A percentile compares a stretch with the other conserved stretches of the same genome.
These are phyloP conservation scores for Nemania serpens DNA, from an alignment of 2,329 filamentous ascomycete genomes.

Conservation along the genomic window DNA sequence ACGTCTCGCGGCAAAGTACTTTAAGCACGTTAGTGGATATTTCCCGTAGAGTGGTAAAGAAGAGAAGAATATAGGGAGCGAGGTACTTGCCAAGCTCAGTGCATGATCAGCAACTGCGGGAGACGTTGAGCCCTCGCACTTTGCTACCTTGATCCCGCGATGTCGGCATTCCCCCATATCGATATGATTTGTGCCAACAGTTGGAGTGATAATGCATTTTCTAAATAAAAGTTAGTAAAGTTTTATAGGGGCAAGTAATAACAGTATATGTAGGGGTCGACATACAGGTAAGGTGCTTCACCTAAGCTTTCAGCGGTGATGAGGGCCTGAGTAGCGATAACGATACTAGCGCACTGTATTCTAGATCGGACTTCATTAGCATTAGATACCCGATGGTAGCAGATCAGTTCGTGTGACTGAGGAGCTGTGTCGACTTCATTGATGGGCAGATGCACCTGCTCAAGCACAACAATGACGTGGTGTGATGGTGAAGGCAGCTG, in stretches of 20 bases:
- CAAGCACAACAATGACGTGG: conserved; percentile 31
- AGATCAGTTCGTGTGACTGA: conserved; percentile 29
- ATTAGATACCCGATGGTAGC: conserved; percentile 21
- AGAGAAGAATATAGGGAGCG: too few species aligned
- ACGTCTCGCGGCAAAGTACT: conserved; percentile 35
- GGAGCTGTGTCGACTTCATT: conserved; percentile 26
- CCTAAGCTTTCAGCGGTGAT: conserved; percentile 30
- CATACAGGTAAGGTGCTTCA: conserved; percentile 33
- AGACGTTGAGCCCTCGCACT: conserved; percentile 28
- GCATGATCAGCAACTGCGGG: conserved; percentile 32
- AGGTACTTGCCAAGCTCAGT: conserved; percentile 31
- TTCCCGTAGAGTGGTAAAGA: too few species aligned
- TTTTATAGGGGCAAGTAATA: too few species aligned
- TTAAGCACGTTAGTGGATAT: too few species aligned
- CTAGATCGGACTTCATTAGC: conserved; percentile 26
- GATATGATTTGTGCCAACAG: conserved; percentile 30
- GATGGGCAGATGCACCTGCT: conserved; percentile 27
- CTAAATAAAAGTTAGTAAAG: conserved; percentile 13
- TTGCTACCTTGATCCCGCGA: conserved; percentile 30
- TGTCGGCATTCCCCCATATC: conserved; percentile 31
- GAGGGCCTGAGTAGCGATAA: conserved; percentile 24
- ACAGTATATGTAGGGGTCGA: too few species aligned
- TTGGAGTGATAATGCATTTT: conserved; percentile 32
- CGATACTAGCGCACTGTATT: conserved; percentile 33
- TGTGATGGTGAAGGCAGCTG: conserved; percentile 27